Evolutionary conservation across 2,329 filamentous ascomycete species (phyloP).

Genomic region (Botrytis elliptica): DNA sequence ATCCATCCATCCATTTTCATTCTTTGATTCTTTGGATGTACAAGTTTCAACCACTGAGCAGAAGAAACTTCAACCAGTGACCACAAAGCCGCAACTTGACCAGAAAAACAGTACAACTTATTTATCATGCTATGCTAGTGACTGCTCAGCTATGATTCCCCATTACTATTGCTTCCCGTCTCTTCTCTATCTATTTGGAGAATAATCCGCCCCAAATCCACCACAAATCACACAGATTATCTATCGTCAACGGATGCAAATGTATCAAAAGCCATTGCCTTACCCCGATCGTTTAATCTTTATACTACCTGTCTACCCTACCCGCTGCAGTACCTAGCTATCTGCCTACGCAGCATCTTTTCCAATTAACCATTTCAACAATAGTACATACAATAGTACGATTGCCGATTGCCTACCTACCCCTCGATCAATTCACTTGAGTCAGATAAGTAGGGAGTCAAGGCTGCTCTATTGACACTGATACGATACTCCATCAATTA

Average conservation of each 20-base stretch:
- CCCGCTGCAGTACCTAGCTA: background rate
- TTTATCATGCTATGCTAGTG: background rate
- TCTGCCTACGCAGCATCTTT: background rate
- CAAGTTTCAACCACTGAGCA: background rate
- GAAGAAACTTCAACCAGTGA: conserved; percentile 8
- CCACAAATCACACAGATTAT: background rate
- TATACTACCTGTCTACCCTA: background rate
- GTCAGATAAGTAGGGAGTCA: background rate
- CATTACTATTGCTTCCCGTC: background rate
- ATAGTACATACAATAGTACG: background rate
- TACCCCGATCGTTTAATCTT: background rate
- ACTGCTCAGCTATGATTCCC: background rate
- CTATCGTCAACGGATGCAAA: background rate
- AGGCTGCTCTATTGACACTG: background rate
- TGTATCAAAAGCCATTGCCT: background rate
- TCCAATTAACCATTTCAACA: background rate
- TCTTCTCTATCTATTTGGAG: background rate
- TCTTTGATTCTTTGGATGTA: background rate
- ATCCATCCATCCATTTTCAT: background rate
- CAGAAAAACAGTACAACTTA: background rate
- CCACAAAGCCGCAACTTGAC: conserved; percentile 2
- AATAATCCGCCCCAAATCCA: background rate
- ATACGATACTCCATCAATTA: background rate
- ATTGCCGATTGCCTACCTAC: background rate
- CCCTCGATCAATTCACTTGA: background rate